Base-by-base conservation (phyloP, 2,329 filamentous ascomycete genomes). In the Pseudonectria foliicola region DNA sequence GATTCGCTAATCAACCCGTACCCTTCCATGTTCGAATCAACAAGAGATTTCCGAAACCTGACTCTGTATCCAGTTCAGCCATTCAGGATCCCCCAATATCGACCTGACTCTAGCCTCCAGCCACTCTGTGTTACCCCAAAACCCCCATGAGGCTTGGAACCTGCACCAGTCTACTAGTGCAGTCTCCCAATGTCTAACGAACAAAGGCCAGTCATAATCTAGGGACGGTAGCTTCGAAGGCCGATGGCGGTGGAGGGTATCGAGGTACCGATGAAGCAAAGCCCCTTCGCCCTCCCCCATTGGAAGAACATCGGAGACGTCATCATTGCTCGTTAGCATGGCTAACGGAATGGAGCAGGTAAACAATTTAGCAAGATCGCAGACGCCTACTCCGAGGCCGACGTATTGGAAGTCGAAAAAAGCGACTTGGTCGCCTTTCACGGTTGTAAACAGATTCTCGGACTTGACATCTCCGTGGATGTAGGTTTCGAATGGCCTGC, bases 401-500 rank as follows among this genome's bases (percentile, higher is more conserved):
- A 73, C 69, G 44, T 84, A 84, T 45, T 84, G 80, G 37, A 84
- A 84, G 50, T 84, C 80, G 47, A 77, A 82, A 43, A 84, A 79
- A 1, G 75, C 77, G 2, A 78, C 75, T 4, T 60, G 39, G 2
- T 70, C 56, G 1, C 73, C 75, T 0, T 52, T 44, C 0, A 49
- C 38, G 0, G 62, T 75, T 1, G 73, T 75, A 48, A 82, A 82
- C 6, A 83, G 64, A 39, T 84, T 84, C 45, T 82, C 78, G 0
- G 74, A 79, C 53, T 84, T 84, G 33, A 82, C 77, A 37, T 84
- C 80, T 7, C 80, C 80, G 46, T 84, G 80, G 7, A 84, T 73
- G 12, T 75, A 65, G 0, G 77, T 78, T 43, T 80, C 66, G 2
- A 65, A 62, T 0, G 58, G 37, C 11, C 65, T 53, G 7, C 64